Percentiles rank a stretch among this genome's conserved stretches.
These are phyloP conservation scores for Fistulifera solaris DNA, from an alignment of 108 stramenopile genomes.

Conservation along the genomic window DNA sequence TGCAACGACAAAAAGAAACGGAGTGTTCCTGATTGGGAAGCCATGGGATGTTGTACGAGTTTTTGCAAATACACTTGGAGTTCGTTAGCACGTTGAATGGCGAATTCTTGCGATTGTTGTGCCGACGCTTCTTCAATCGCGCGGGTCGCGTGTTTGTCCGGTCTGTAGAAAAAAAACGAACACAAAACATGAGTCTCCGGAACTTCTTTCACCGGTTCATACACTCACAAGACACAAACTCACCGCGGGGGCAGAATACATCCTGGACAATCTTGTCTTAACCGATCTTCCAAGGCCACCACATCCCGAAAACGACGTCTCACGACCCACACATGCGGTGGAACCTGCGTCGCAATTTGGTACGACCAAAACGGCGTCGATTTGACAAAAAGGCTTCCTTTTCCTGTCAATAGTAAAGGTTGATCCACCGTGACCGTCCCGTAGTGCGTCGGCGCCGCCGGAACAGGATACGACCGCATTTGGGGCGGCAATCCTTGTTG, in stretches of 20 bases:
- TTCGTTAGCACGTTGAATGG: slow-evolving; percentile 53
- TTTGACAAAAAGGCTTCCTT: slow-evolving; percentile 14
- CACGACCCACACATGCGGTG: slow-evolving; percentile 43
- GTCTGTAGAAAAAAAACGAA: slow-evolving; percentile 19
- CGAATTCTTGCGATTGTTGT: slow-evolving; percentile 75
- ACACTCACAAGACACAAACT: slow-evolving; percentile 32
- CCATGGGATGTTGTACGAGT: slow-evolving; percentile 54
- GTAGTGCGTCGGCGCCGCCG: slow-evolving; percentile 42
- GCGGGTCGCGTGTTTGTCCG: slow-evolving; percentile 75
- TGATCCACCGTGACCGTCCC: slow-evolving; percentile 42
- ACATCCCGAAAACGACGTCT: slow-evolving; percentile 80
- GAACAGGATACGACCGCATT: slow-evolving; percentile 21
- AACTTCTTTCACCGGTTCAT: neutral
- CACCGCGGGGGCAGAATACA: slow-evolving; percentile 69
- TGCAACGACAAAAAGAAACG: slow-evolving; percentile 66
- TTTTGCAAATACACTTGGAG: slow-evolving; percentile 54
- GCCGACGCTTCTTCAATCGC: slow-evolving; percentile 78
- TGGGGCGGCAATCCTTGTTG: slow-evolving; percentile 8
- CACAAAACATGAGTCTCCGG: too few species aligned
- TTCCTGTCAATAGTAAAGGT: slow-evolving; percentile 57
- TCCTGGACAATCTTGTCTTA: slow-evolving; percentile 61
- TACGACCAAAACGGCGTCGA: slow-evolving; percentile 74
- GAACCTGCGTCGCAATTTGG: slow-evolving; percentile 45
- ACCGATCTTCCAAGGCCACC: slow-evolving; percentile 70
- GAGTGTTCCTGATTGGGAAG: slow-evolving; percentile 38